Base-by-base conservation (phyloP, 2,329 filamentous ascomycete genomes). In the Chaetomiaceae sp. region DNA sequence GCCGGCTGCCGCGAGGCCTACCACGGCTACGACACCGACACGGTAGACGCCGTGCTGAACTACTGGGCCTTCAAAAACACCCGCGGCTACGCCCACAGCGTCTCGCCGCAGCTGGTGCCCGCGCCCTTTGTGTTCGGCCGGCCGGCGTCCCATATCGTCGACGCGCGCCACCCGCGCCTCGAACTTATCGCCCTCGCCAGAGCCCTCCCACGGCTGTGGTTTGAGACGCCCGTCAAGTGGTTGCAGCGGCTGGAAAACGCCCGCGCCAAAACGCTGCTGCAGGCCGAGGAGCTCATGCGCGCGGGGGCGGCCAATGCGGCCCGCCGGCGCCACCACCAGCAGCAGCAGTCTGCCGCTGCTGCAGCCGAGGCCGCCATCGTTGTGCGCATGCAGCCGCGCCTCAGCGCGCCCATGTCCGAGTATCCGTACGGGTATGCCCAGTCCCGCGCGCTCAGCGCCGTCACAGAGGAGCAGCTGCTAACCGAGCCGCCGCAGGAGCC, bases 41-140 rank as follows among this genome's bases (percentile, higher is more conserved):
- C 30, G 10, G 26, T 39, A 24, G 33, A 27, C 6, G 38, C 34
- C n/a, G 38, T 56, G 29, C n/a, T 50, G 12, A 50, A 42, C 32
- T 56, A 56, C 24, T 56, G 51, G 51, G 42, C 44, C 10, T 52
- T 36, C 18, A 46, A 46, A 17, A 40, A 17, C 14, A 2, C 24
- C 20, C 26, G 17, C 11, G 33, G 39, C 12, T 50, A 38, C 15
- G 24, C 27, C 4, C 35, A 14, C 18, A 26, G 35, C 33, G 45
- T 54, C 15, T 11, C 35, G 20, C 30, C 47, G n/a, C 15, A 19
- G 12, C 3, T 35, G n/a, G 14, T 52, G 17, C 42, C 49, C 11
- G 32, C 30, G 10, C 17, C 40, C 11, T 4, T 22, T n/a, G 24
- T 54, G 3, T 48, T 52, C n/a, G 22, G 20, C 9, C 22, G n/a